Evolutionary conservation across 2,329 filamentous ascomycete species (phyloP), one percentile per base, ranked within the genome.

Genomic region (Cercospora zeae-maydis): DNA sequence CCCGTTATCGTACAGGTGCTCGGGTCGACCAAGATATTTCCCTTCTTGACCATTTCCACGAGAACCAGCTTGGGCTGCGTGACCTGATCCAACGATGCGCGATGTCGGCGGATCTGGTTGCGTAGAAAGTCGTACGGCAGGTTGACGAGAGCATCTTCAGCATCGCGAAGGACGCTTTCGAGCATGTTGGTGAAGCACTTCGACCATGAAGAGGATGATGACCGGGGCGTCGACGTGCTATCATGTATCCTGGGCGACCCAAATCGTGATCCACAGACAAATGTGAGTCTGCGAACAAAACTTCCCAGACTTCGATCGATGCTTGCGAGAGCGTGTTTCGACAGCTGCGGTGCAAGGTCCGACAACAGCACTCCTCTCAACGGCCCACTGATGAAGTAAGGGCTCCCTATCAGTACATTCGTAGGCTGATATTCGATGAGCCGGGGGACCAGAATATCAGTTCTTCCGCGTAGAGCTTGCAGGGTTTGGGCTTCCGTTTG

Each of bases 61-160:
- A 84, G 73, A 11, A 84, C 80, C n/a, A 86, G 75, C 24, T 77
- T 78, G 6, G 84, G 80, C 58, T 81, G 74, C 1, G 74, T 80
- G 19, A 86, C 78, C 61, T 80, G 76, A 27, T 84, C 81, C 6
- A 87, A 76, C 0, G 74, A 74, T 9, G 76, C 70, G 1, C 77
- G 75, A 36, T 83, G 75, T 31, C 77, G 77, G 51, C 69, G 72
- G n/a, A 83, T 63, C 58, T 82, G 78, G 62, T 80, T 77, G 34
- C 84, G 79, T 61, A 86, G 81, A 58, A 80, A 79, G 9, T 81
- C 78, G 67, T 86, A 86, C 0, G 84, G 84, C 6, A 86, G 70
- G 62, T 80, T 82, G 67, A 87, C 79, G 11, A 85, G 80, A 73
- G 83, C 82, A 62, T 86, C 84, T 70, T 87, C 84, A 14, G 80